Evolutionary conservation across 2,329 filamentous ascomycete species (phyloP), one percentile per base, ranked within the genome.

Genomic region (Nemania sp.): DNA sequence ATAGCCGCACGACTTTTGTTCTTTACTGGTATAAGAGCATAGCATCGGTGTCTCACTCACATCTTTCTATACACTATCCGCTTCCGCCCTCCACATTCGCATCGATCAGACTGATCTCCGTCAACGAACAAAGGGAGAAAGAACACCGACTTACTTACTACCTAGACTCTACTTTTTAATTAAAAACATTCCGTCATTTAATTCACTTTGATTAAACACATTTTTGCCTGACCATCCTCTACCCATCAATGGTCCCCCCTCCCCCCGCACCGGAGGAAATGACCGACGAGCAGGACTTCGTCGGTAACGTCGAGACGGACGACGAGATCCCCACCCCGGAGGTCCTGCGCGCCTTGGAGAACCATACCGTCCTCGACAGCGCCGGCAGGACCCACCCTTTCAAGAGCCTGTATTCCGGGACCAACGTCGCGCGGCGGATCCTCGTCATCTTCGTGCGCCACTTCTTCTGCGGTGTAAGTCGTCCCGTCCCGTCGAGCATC

Each of bases 401-500:
- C 74, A 83, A 83, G 73, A 86, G 82, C 67, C 75, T 90, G 29
- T 88, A 87, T 72, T 80, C 78, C 35, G 83, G 84, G 3, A 78
- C 73, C 48, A 83, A 83, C 55, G 78, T 79, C 2, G 78, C 82
- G 12, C 77, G 81, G 17, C 78, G 86, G 2, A 84, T 90, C 29
- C 79, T 93, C 34, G 75, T 92, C 43, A 85, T 92, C 66, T 92
- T 93, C 71, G 81, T 93, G 59, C 83, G 90, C 46, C 90, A 92
- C 76, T 93, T 92, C 75, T 92, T 90, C 80, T 92, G 90, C 72
- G 89, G 89, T 37, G 89, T 91, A 80, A 74, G 88, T 40, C n/a
- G n/a, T 40, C 17, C 7, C 37, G 5, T 17, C n/a, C n/a, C 37
- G n/a, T n/a, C n/a, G n/a, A n/a, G n/a, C n/a, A n/a, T n/a, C n/a